These are phyloP conservation scores for Citrus sp. DNA, from an alignment of 345 rosid species.

Conservation along the genomic window DNA sequence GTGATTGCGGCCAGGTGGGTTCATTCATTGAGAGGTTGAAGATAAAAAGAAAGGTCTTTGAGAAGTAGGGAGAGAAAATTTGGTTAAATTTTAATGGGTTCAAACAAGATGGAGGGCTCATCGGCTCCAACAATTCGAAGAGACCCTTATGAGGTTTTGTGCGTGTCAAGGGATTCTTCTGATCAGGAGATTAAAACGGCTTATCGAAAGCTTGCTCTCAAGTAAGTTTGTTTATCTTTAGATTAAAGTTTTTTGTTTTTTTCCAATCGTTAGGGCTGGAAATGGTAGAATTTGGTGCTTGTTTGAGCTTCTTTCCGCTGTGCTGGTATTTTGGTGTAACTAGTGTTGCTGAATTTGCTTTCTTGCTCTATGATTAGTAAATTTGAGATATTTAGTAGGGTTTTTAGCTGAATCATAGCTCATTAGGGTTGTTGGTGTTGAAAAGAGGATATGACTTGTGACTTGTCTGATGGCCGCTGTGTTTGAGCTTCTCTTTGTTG, in stretches of 20 bases:
- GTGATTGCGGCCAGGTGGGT: background rate
- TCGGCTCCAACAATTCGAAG: constrained; percentile 62
- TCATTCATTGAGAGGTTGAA: background rate
- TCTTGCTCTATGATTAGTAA: background rate
- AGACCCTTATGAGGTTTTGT: constrained; percentile 93
- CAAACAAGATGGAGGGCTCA: constrained; percentile 68
- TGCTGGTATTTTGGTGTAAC: background rate
- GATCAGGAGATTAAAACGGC: constrained; percentile 98
- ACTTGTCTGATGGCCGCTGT: background rate
- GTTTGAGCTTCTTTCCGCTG: background rate
- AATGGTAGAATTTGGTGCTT: background rate
- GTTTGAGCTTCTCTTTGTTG: background rate
- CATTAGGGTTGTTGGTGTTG: background rate
- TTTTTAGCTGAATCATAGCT: constrained; percentile 10
- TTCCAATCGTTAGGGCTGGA: background rate
- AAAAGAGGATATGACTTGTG: background rate
- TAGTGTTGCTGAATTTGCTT: constrained; percentile 1
- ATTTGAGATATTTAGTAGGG: background rate
- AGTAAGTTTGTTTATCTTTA: constrained; percentile 40
- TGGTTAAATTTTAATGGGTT: constrained; percentile 35
- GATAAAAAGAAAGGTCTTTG: background rate
- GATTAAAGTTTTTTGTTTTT: background rate
- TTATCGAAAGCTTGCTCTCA: constrained; percentile 92
- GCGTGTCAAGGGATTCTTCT: constrained; percentile 74
- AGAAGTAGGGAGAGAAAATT: background rate